Evolutionary conservation across 2,329 filamentous ascomycete species (phyloP).

Genomic region (Aureobasidium pullulans): DNA sequence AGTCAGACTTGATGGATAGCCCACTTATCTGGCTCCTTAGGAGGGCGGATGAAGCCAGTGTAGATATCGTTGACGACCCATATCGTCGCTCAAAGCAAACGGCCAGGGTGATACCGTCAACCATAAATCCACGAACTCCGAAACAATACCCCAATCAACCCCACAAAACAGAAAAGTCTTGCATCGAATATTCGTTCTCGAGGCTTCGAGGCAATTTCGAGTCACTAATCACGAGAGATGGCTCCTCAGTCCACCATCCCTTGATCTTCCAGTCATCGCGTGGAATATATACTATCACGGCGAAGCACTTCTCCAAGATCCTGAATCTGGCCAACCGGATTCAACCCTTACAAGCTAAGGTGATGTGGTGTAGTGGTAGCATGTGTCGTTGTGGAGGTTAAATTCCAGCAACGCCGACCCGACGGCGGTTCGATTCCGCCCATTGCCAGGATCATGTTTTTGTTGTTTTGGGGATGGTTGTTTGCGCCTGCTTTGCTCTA

Average conservation of each 20-base stretch:
- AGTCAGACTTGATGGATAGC: too few species aligned
- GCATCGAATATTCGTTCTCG: too few species aligned
- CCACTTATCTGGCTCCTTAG: too few species aligned
- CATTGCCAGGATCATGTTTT: constrained; percentile 1
- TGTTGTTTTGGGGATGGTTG: neutral
- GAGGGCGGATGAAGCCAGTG: too few species aligned
- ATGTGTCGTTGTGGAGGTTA: constrained; percentile 7
- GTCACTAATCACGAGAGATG: neutral
- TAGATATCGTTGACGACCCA: too few species aligned
- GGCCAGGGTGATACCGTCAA: neutral
- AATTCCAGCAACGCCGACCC: constrained; percentile 1
- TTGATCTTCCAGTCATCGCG: too few species aligned
- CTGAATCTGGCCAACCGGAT: constrained; percentile 7
- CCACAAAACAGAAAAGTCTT: neutral
- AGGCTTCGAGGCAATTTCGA: neutral
- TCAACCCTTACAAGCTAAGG: constrained; percentile 1
- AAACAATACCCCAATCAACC: neutral
- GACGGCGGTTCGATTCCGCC: constrained; percentile 9
- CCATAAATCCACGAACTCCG: neutral
- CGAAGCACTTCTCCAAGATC: neutral
- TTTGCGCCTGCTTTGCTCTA: too few species aligned
- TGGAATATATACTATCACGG: neutral
- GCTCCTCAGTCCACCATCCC: too few species aligned
- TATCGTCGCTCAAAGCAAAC: neutral
- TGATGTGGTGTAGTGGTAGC: constrained; percentile 11